Evolutionary conservation across 129 eudicot genomes (phyloP).

Genomic region (Artemisia annua): DNA sequence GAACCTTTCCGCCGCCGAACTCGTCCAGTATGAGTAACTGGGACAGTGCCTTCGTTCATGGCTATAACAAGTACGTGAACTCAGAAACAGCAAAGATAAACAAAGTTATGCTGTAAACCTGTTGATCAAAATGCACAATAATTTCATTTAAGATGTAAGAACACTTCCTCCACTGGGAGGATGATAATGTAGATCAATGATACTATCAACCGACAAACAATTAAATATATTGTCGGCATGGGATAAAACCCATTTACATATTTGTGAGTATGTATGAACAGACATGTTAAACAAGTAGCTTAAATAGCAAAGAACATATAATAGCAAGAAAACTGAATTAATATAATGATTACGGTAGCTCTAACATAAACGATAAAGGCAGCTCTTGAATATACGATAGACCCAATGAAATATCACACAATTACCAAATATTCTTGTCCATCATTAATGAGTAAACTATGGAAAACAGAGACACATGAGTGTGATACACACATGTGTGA

Average conservation of each 20-base stretch:
- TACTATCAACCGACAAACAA: too few species aligned
- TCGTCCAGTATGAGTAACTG: slow-evolving; percentile 49
- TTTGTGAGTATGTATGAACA: background rate
- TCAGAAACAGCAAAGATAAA: slow-evolving; percentile 8
- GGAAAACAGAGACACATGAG: too few species aligned
- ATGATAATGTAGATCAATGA: background rate
- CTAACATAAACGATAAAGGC: too few species aligned
- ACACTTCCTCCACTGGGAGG: background rate
- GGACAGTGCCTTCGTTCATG: slow-evolving; percentile 33
- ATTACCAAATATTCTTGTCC: background rate
- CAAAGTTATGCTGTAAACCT: slow-evolving; percentile 14
- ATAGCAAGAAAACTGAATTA: background rate
- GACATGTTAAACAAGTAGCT: background rate
- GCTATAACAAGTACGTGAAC: background rate
- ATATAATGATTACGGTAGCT: background rate
- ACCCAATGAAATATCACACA: background rate
- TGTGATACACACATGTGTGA: too few species aligned
- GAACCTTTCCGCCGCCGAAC: slow-evolving; percentile 58
- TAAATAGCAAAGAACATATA: slow-evolving; percentile 22
- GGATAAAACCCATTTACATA: background rate
- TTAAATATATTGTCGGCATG: background rate
- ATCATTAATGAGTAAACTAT: too few species aligned
- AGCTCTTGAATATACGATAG: too few species aligned
- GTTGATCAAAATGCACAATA: slow-evolving; percentile 18
- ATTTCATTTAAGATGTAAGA: slow-evolving; percentile 13